A percentile compares a stretch with the other conserved stretches of the same genome.
Conservation (phyloP, 164 flowering plant species). For the Berberis vulgaris region DNA sequence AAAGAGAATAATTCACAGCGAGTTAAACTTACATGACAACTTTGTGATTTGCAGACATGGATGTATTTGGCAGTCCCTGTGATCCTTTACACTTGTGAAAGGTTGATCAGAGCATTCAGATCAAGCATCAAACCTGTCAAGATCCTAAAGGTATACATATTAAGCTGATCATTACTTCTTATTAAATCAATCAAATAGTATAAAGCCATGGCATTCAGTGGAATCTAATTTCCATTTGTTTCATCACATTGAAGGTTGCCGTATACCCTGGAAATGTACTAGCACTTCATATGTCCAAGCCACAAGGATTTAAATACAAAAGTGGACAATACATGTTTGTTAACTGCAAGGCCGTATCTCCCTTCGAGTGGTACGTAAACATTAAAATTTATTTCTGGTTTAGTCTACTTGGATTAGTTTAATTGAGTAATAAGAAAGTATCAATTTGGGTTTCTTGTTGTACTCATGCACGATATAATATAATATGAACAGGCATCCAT, state of each 20-base stretch:
- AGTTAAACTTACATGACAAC: neutral
- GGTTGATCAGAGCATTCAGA: constrained; percentile 37
- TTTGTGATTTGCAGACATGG: constrained; percentile 38
- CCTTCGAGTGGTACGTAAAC: constrained; percentile 42
- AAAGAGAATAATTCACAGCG: no score
- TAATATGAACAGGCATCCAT: no score
- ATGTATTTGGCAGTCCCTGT: constrained; percentile 51
- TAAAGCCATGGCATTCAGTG: neutral
- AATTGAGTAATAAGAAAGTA: no score
- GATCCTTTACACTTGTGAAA: constrained; percentile 33
- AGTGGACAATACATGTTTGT: constrained; percentile 64
- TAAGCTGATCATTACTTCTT: neutral
- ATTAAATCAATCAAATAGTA: neutral
- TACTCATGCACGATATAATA: no score
- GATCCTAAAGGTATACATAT: constrained; percentile 32
- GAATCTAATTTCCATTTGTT: neutral
- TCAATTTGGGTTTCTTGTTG: no score
- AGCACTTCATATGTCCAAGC: constrained; percentile 50
- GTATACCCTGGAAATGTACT: constrained; percentile 64
- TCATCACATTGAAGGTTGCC: constrained; percentile 32
- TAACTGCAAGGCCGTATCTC: constrained; percentile 51
- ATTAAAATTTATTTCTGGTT: no score
- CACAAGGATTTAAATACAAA: constrained; percentile 50
- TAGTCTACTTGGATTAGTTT: no score
- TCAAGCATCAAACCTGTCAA: constrained; percentile 36